Percentiles rank a stretch among this genome's conserved stretches.
Evolutionary conservation across 1,284 basidiomycete species (phyloP).

Genomic region (Testicularia cyperi): DNA sequence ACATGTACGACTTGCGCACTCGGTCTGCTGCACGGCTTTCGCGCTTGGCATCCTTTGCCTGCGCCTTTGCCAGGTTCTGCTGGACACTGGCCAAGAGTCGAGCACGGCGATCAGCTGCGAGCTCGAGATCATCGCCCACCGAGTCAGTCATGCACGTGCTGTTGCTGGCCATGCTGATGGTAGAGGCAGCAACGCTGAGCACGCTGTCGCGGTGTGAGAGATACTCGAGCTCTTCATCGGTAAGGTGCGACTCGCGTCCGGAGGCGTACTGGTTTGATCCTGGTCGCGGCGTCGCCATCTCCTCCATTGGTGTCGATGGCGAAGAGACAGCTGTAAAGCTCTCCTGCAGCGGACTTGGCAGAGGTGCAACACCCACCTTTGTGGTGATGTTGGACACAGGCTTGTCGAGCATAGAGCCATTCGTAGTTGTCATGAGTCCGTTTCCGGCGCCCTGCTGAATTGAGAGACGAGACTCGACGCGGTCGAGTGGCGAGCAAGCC

Average conservation of each 20-base stretch:
- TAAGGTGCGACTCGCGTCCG: too few relatives aligned
- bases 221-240: constrained; percentile 9
- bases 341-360: background rate
- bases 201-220: constrained; percentile 27
- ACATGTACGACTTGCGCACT: constrained; percentile 19
- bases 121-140: constrained; percentile 30
- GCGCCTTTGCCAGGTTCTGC: constrained; percentile 25
- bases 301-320: background rate
- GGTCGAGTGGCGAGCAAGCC: too few relatives aligned
- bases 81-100: constrained; percentile 38
- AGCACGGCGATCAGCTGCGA: constrained; percentile 26
- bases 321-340: background rate
- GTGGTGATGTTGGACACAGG: too few relatives aligned
- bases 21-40: constrained; percentile 26
- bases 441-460: too few relatives aligned
- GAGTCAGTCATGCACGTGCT: constrained; percentile 37
- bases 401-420: too few relatives aligned
- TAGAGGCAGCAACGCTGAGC: constrained; percentile 36
- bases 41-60: constrained; percentile 24
- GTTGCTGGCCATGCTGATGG: constrained; percentile 42
- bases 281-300: background rate
- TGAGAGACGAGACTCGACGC: too few relatives aligned
- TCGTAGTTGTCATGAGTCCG: too few relatives aligned
- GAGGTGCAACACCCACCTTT: too few relatives aligned
- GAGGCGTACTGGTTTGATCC: too few relatives aligned